Percentiles rank a stretch among this genome's conserved stretches.
Evolutionary conservation across 352 stramenopile genomes (phyloP).

Genomic region (Pythium diclinum): DNA sequence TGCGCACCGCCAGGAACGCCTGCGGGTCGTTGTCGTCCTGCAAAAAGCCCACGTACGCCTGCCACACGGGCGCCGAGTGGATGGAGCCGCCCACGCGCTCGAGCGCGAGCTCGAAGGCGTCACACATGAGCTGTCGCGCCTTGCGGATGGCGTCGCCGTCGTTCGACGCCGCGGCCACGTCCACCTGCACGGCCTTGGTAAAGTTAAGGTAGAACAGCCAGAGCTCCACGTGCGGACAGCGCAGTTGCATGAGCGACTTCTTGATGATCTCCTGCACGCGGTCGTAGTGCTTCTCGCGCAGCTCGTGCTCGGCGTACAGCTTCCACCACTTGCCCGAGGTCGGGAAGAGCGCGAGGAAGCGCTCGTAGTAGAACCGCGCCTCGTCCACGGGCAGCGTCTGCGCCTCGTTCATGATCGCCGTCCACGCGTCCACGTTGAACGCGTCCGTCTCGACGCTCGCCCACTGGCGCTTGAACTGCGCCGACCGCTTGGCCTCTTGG

Average conservation of each 20-base stretch:
- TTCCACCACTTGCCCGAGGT: constrained; percentile 87
- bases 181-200: constrained; percentile 80
- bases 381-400: constrained; percentile 62
- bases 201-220: constrained; percentile 89
- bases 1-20: constrained; percentile 73
- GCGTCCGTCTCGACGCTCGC: constrained; percentile 47
- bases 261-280: constrained; percentile 87
- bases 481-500: constrained; percentile 32
- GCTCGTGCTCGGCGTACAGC: constrained; percentile 81
- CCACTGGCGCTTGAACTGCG: constrained; percentile 65
- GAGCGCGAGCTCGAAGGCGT: constrained; percentile 79
- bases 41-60: constrained; percentile 79
- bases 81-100: constrained; percentile 83
- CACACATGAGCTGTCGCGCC: constrained; percentile 75
- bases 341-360: constrained; percentile 65
- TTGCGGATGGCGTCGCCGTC: constrained; percentile 53
- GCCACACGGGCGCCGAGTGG: constrained; percentile 74
- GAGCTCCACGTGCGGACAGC: constrained; percentile 77
- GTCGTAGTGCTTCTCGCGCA: constrained; percentile 82
- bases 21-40: constrained; percentile 73
- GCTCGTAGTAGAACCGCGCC: constrained; percentile 73
- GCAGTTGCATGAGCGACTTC: constrained; percentile 83
- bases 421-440: constrained; percentile 80
- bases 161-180: constrained; percentile 64
- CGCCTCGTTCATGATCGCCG: constrained; percentile 75